A percentile compares a stretch with the other conserved stretches of the same genome.
Evolutionary conservation across 345 rosid genomes (phyloP).

Genomic region (Sonneratia alba): DNA sequence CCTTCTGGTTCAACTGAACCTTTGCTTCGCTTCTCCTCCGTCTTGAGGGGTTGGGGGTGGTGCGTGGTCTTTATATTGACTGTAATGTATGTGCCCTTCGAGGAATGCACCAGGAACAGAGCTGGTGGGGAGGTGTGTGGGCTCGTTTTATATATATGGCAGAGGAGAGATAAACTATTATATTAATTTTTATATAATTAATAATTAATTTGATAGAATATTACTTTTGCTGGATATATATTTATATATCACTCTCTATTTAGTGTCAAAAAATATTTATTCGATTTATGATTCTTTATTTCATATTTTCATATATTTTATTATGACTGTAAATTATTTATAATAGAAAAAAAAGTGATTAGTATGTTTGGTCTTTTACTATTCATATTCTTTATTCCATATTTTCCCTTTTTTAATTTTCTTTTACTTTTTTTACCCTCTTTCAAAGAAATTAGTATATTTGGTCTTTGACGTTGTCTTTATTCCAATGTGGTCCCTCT

Average conservation of each 20-base stretch:
- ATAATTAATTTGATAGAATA: background rate
- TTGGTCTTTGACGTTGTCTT: background rate
- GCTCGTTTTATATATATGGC: background rate
- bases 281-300: too few species aligned
- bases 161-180: background rate
- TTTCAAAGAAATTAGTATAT: background rate
- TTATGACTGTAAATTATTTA: too few species aligned
- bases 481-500: background rate
- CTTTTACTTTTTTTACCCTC: background rate
- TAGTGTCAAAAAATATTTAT: too few species aligned
- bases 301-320: too few species aligned
- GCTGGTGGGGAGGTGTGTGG: background rate
- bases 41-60: background rate
- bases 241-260: too few species aligned
- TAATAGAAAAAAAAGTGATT: too few species aligned
- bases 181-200: background rate
- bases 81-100: background rate
- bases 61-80: background rate
- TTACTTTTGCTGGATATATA: background rate
- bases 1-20: background rate
- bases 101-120: background rate
- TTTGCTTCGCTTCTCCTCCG: background rate
- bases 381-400: background rate
- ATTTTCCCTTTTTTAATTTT: background rate
- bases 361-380: too few species aligned